Percentiles rank a stretch among this genome's conserved stretches.
phyloP scores from a whole-genome alignment of 768 basidiomycete species.

The Ramaria rubella region DNA sequence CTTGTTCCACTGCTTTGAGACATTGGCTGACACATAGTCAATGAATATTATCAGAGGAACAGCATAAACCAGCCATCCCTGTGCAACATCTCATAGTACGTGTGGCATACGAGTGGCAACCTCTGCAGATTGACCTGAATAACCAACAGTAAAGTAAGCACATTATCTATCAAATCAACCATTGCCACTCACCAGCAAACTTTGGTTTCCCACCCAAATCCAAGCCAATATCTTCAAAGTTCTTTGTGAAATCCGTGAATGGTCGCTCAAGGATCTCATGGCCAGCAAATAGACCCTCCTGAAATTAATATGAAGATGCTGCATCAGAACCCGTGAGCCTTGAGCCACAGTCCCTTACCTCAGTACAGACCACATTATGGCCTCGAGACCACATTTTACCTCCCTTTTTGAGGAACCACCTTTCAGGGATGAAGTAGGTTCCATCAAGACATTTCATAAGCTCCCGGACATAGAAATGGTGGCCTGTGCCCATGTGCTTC shows the following conservation, averaged over 20 bases:
- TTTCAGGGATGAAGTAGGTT: constrained; percentile 15
- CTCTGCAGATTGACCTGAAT: not conserved
- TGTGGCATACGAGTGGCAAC: constrained; percentile 19
- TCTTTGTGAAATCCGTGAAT: not conserved
- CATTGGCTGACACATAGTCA: constrained; percentile 32
- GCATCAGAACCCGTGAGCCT: not conserved
- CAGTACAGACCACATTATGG: not conserved
- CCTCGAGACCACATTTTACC: constrained; percentile 8
- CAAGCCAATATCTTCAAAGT: too few species aligned
- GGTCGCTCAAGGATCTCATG: not conserved
- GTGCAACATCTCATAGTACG: constrained; percentile 12
- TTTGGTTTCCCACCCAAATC: not conserved
- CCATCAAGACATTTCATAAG: constrained; percentile 15
- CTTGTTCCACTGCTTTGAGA: constrained; percentile 34
- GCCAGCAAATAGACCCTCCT: not conserved
- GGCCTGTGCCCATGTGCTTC: not conserved
- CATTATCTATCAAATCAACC: not conserved
- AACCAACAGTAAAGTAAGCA: not conserved
- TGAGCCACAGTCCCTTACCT: not conserved
- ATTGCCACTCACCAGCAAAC: not conserved
- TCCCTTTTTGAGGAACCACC: constrained; percentile 12
- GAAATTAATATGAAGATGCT: too few species aligned
- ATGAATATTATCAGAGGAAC: constrained; percentile 28
- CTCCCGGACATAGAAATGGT: constrained; percentile 23
- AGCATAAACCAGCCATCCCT: constrained; percentile 17